Evolutionary conservation across 805 yeast genomes (phyloP).

Genomic region (Naumovozyma castellii): DNA sequence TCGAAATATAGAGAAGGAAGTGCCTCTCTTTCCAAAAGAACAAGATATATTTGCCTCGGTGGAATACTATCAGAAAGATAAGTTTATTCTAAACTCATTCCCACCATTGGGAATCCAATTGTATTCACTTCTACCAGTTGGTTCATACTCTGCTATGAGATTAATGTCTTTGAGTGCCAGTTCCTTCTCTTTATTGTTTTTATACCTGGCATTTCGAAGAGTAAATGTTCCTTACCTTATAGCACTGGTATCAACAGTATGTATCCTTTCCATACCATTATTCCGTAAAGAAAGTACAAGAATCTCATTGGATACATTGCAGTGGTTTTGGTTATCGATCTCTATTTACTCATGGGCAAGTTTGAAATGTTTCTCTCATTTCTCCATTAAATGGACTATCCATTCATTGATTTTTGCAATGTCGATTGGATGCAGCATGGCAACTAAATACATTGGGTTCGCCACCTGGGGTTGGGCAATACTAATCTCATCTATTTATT

Average conservation of each 20-base stretch:
- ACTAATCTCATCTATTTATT: constrained; percentile 33
- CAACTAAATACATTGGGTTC: constrained; percentile 65
- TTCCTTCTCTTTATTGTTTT: constrained; percentile 8
- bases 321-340: constrained; percentile 38
- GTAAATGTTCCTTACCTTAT: constrained; percentile 34
- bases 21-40: constrained; percentile 4
- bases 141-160: constrained; percentile 6
- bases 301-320: constrained; percentile 32
- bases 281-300: constrained; percentile 10
- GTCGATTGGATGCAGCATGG: constrained; percentile 44
- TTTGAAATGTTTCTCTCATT: constrained; percentile 38
- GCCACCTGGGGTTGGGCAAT: constrained; percentile 61
- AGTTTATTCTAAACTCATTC: constrained; percentile 11
- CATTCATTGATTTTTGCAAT: constrained; percentile 41
- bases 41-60: constrained; percentile 5
- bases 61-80: constrained; percentile 7
- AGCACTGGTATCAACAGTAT: constrained; percentile 28
- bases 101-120: constrained; percentile 23
- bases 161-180: constrained; percentile 7
- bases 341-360: constrained; percentile 44
- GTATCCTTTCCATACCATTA: constrained; percentile 13
- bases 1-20: background rate
- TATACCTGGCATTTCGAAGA: constrained; percentile 17
- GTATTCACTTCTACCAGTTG: constrained; percentile 7
- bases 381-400: constrained; percentile 44